phyloP scores from a whole-genome alignment of 1,284 basidiomycete species.

The Cryptococcus amylolentus region DNA sequence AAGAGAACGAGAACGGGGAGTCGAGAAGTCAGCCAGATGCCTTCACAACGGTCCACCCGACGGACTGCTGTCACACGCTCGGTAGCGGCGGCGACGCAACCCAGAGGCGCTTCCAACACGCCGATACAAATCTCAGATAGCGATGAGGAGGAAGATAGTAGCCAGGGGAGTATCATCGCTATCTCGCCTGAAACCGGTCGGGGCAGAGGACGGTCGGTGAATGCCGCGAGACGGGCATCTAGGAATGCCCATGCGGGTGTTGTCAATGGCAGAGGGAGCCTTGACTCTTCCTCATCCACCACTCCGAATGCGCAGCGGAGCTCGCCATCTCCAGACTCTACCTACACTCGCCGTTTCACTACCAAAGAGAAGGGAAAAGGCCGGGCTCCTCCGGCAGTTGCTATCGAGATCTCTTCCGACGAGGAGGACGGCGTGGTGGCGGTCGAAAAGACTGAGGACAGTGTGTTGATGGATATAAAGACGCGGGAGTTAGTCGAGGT shows the following conservation, averaged over 20 bases:
- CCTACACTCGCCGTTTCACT: conserved; percentile 19
- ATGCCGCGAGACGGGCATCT: neutral
- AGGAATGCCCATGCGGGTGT: neutral
- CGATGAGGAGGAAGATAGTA: neutral
- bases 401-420: conserved; percentile 13
- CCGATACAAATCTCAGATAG: neutral
- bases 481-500: conserved; percentile 1
- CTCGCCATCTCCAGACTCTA: neutral
- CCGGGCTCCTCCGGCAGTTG: conserved; percentile 11
- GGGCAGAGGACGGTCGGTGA: neutral
- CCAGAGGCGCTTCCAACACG: no score
- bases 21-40: neutral
- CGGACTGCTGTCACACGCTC: no score
- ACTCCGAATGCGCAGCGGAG: neutral
- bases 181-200: neutral
- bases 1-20: neutral
- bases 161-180: neutral
- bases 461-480: neutral
- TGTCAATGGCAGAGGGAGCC: neutral
- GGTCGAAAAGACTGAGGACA: conserved; percentile 1
- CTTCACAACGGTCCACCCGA: no score
- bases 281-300: neutral
- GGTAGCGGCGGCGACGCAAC: no score
- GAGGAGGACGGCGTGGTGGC: conserved; percentile 5
- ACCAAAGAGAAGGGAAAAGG: conserved; percentile 32